Conservation (phyloP, 2,329 filamentous ascomycete genomes). For the Fusarium compactum region DNA sequence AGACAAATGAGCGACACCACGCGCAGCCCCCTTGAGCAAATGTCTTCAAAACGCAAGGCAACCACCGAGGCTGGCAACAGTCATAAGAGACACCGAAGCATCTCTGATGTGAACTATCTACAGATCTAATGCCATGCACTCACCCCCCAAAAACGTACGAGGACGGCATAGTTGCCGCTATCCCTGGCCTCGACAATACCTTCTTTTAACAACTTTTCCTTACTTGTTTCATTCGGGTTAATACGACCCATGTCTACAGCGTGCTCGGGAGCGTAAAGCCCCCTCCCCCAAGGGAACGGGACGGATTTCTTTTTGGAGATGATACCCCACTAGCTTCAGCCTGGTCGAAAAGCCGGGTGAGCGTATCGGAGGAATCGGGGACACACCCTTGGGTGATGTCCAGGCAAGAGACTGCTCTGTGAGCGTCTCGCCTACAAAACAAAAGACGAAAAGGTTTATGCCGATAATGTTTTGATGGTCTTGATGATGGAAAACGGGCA, state of each 20-base stretch:
- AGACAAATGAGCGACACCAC: conserved; percentile 58
- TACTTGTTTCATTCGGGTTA: conserved; percentile 31
- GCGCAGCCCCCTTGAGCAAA: conserved; percentile 63
- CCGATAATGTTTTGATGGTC: conserved; percentile 44
- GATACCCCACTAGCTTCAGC: conserved; percentile 38
- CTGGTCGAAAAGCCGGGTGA: conserved; percentile 40
- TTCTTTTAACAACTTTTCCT: conserved; percentile 38
- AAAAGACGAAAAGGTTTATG: conserved; percentile 40
- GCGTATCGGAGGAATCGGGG: conserved; percentile 40
- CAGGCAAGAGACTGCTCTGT: conserved; percentile 35
- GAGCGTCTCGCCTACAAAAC: conserved; percentile 20
- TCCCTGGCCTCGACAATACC: conserved; percentile 58
- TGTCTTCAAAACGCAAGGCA: conserved; percentile 68
- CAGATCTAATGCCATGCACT: conserved; percentile 54
- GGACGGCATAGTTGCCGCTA: conserved; percentile 59
- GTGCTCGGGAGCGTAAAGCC: conserved; percentile 38
- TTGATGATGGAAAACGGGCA: conserved; percentile 35
- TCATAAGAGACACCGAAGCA: conserved; percentile 70
- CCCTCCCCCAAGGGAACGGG: conserved; percentile 34
- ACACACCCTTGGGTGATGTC: conserved; percentile 6
- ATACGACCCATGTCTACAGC: conserved; percentile 39
- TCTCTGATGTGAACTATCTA: conserved; percentile 66
- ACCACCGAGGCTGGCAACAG: conserved; percentile 56
- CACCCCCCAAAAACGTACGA: conserved; percentile 55
- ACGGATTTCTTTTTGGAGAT: conserved; percentile 42